Percentiles rank a stretch among this genome's conserved stretches.
Conservation (phyloP, 2,329 filamentous ascomycete species). For the Apiospora sp. region DNA sequence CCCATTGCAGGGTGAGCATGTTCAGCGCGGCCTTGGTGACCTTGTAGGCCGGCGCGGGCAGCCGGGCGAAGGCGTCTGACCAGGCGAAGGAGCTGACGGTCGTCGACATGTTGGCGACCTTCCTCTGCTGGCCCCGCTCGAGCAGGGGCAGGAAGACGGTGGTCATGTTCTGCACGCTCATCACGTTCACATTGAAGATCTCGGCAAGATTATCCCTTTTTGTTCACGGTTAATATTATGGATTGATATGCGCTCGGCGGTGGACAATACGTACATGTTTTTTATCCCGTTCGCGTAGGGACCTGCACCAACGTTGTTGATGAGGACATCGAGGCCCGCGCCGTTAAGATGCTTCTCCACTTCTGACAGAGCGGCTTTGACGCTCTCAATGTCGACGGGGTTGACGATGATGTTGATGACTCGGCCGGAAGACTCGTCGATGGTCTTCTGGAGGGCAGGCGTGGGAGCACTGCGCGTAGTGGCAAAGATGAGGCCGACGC, state of each 20-base stretch:
- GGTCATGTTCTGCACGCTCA: conserved; percentile 47
- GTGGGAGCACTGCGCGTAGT: conserved; percentile 45
- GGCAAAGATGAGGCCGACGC: conserved; percentile 49
- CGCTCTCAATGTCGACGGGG: conserved; percentile 43
- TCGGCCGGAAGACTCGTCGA: conserved; percentile 43
- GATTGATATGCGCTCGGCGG: too few relatives aligned
- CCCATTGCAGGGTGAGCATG: conserved; percentile 55
- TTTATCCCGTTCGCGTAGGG: conserved; percentile 30
- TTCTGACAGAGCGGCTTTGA: conserved; percentile 43
- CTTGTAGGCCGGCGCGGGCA: conserved; percentile 39
- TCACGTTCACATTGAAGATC: conserved; percentile 41
- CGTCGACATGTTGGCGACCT: conserved; percentile 52
- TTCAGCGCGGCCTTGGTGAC: conserved; percentile 57
- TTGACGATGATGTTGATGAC: conserved; percentile 48
- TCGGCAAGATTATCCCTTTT: conserved; percentile 38
- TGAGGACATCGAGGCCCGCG: conserved; percentile 53
- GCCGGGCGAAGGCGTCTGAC: conserved; percentile 37
- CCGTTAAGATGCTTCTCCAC: conserved; percentile 45
- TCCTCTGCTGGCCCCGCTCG: conserved; percentile 48
- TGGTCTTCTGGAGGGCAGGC: conserved; percentile 45
- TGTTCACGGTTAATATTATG: too few relatives aligned
- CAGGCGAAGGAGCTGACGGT: conserved; percentile 32
- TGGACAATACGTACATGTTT: conserved; percentile 25
- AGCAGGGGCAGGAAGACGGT: conserved; percentile 48
- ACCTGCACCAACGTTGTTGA: conserved; percentile 49